Base-by-base conservation (phyloP, 208 protist genomes). In the Herpetomonas samuelpessoai region DNA sequence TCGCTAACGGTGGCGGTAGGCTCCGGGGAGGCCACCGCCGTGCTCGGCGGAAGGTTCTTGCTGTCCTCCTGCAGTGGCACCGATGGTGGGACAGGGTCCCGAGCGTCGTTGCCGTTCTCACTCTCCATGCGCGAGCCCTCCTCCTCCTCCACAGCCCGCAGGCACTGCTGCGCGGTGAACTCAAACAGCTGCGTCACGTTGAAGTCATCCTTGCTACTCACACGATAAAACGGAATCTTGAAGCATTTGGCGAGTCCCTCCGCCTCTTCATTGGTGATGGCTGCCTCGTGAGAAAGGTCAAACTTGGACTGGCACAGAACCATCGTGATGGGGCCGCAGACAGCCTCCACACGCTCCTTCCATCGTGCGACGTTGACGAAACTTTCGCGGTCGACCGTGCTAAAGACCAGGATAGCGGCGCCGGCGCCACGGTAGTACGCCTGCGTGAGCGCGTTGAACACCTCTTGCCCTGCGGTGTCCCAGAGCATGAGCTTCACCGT, bases 291-390 rank as follows among this genome's bases (percentile, higher is more conserved):
- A 21, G 89, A 79, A 21, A 98, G 81, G 61, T 98, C 95, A 47
- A 96, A 89, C 75, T 98, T 98, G 19, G 95, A 97, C 68, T 98
- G 93, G 54, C 97, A 96, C 16, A 98, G 77, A 45, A 96, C 76
- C 79, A 97, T 97, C 21, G 88, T 74, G 46, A 96, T 95, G 4
- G 71, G 58, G 1, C 85, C 91, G 48, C 80, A 88, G 1, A 94
- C 79, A 16, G 75, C 78, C 66, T 96, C 80, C 0, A 98, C 81
- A 44, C 92, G 86, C 51, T 73, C 58, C 61, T 93, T 97, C 96
- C 94, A 98, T 7, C 57, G 69, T 26, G 74, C 76, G 1, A 97
- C 70, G 68, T 86, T 86, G 53, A 68, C 58, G 57, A 91, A 98
- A 51, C 90, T 96, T 38, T 90, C 90, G 28, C 77, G 79, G 67